Evolutionary conservation across 352 stramenopile genomes (phyloP).

Genomic region (Phytophthora aleatoria): DNA sequence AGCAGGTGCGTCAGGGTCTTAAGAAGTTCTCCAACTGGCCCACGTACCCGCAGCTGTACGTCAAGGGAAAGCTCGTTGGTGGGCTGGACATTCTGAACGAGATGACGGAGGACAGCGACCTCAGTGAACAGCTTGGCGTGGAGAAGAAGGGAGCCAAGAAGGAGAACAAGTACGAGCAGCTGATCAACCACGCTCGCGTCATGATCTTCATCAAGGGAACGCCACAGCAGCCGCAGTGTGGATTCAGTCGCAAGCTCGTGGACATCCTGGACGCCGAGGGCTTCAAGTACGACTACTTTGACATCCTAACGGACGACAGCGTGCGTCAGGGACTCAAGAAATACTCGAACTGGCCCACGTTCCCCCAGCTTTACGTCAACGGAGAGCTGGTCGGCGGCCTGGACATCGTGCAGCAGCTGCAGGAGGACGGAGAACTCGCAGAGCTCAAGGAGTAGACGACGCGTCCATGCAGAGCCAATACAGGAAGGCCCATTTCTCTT

Average conservation of each 20-base stretch:
- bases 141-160: constrained; percentile 79
- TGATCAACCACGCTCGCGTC: constrained; percentile 91
- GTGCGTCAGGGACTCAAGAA: constrained; percentile 97
- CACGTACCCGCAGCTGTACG: constrained; percentile 97
- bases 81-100: constrained; percentile 97
- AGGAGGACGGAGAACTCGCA: constrained; percentile 86
- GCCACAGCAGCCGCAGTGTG: constrained; percentile 93
- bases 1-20: constrained; percentile 94
- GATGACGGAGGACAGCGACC: constrained; percentile 89
- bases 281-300: constrained; percentile 96
- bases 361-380: constrained; percentile 97
- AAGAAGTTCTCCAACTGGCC: constrained; percentile 98
- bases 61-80: constrained; percentile 93
- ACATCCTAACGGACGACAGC: constrained; percentile 97
- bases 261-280: constrained; percentile 91
- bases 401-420: constrained; percentile 97
- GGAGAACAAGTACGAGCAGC: constrained; percentile 87
- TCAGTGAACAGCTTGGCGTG: constrained; percentile 91
- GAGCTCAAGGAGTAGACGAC: constrained; percentile 72
- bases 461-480: not conserved
- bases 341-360: constrained; percentile 98
- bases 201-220: constrained; percentile 99
- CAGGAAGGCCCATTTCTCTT: constrained; percentile 6
- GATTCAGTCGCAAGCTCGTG: constrained; percentile 96
- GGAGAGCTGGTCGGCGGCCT: constrained; percentile 97